Evolutionary conservation across 306 rosid species (phyloP), one percentile per base, ranked within the genome.

Genomic region (Pyrus bretschneideri): DNA sequence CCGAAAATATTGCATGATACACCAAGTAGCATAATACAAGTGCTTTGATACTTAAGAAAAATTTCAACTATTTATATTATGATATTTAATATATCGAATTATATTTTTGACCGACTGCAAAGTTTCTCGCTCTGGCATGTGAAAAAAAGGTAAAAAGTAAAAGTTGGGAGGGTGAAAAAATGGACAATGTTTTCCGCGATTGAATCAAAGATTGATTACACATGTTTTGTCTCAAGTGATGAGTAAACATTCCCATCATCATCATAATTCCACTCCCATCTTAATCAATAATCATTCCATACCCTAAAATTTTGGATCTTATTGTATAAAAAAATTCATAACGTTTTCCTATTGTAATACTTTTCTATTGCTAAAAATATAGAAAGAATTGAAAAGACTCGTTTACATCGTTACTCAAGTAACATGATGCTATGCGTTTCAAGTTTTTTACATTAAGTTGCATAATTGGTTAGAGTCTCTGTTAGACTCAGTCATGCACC

Each of bases 201-300:
- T 60, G 57, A 46, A 70, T 63, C 76, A 69, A 45, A 69, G 63
- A 45, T 70, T 45, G 78, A 70, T 75, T 69, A 18, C 55, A 51
- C 83, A 75, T 69, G 83, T 69, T 69, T 64, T 74, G 76, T 80
- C 83, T 80, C 73, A 38, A 61, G 54, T 61, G 29, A 69, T 15
- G 51, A 14, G 76, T 74, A 27, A 80, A 74, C 79, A 80, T 80
- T 74, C 64, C 10, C 45, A 9, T 42, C 45, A 9, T 38, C 57
- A 73, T 35, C 54, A 74, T 44, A 18, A 59, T 10, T 9, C 17
- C 58, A 4, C 42, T 19, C 44, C 5, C 17, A 5, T 42, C 54
- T 35, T 25, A 21, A 67, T 38, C 46, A 49, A 49, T 14, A 49
- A 49, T 49, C 54, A 15, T 49, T 49, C 18, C 18, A 15, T 15